phyloP scores from a whole-genome alignment of 2,329 filamentous ascomycete species.

The Aureobasidium sp. region DNA sequence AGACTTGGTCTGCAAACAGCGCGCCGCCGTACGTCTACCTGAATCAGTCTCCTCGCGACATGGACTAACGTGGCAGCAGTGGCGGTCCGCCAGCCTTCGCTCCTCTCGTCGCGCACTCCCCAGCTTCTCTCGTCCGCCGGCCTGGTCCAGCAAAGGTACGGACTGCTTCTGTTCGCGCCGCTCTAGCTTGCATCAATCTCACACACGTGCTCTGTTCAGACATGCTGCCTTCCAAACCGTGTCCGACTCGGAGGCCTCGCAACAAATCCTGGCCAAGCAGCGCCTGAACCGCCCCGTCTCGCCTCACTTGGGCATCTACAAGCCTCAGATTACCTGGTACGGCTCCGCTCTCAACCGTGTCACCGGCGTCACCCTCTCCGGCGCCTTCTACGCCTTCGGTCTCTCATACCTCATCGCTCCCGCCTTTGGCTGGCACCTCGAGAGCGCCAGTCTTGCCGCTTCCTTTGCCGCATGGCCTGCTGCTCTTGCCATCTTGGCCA shows the following conservation, averaged over 20 bases:
- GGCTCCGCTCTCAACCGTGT: conserved; percentile 71
- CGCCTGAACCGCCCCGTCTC: conserved; percentile 74
- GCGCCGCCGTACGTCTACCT: conserved; percentile 31
- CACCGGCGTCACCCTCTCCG: conserved; percentile 68
- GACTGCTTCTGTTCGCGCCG: not conserved
- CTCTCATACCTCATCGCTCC: conserved; percentile 75
- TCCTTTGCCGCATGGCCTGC: conserved; percentile 57
- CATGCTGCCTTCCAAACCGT: conserved; percentile 52
- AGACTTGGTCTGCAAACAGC: conserved; percentile 39
- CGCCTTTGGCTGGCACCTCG: conserved; percentile 63
- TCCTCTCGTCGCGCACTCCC: conserved; percentile 38
- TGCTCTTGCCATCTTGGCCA: conserved; percentile 52
- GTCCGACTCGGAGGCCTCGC: conserved; percentile 44
- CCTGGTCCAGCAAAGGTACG: conserved; percentile 43
- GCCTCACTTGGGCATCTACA: conserved; percentile 82
- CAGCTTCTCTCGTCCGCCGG: conserved; percentile 35
- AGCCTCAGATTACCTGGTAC: conserved; percentile 79
- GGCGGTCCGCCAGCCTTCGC: conserved; percentile 40
- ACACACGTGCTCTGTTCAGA: conserved; percentile 21
- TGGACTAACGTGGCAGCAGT: conserved; percentile 27
- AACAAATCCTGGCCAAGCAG: conserved; percentile 69
- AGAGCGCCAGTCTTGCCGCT: conserved; percentile 56
- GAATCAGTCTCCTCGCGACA: not conserved
- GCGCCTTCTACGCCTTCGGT: conserved; percentile 71
- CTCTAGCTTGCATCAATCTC: conserved; percentile 19